These are phyloP conservation scores for Xylaria sp. DNA, from an alignment of 2,329 filamentous ascomycete genomes.

Conservation along the genomic window DNA sequence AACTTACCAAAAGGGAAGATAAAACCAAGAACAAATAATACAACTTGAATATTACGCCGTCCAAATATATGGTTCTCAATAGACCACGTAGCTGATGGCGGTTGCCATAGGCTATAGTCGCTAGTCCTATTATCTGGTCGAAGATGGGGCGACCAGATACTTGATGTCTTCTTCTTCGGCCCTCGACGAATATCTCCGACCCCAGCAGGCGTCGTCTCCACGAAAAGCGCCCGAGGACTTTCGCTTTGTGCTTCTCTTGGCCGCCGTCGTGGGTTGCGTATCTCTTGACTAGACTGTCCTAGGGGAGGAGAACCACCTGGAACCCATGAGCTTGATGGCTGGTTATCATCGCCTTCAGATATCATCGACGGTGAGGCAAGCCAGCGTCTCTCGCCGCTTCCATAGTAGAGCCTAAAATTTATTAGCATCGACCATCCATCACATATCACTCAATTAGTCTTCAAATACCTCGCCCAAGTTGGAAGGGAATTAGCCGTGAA, in stretches of 20 bases:
- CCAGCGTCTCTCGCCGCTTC: slow-evolving; percentile 68
- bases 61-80: slow-evolving; percentile 69
- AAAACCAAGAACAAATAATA: slow-evolving; percentile 81
- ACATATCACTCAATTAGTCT: neutral
- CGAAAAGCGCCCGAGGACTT: slow-evolving; percentile 51
- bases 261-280: slow-evolving; percentile 48
- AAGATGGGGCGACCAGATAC: slow-evolving; percentile 80
- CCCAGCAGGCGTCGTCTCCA: slow-evolving; percentile 54
- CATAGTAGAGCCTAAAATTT: slow-evolving; percentile 72
- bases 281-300: slow-evolving; percentile 56
- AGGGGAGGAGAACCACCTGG: slow-evolving; percentile 61
- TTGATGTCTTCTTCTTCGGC: slow-evolving; percentile 63
- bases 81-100: slow-evolving; percentile 75
- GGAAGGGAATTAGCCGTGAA: slow-evolving; percentile 59
- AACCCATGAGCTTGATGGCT: slow-evolving; percentile 55
- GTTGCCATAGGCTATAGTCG: slow-evolving; percentile 74
- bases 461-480: slow-evolving; percentile 62
- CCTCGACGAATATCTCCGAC: slow-evolving; percentile 47
- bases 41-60: slow-evolving; percentile 77
- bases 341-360: slow-evolving; percentile 61
- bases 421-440: slow-evolving; percentile 12
- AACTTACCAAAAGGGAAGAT: slow-evolving; percentile 76
- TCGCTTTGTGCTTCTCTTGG: slow-evolving; percentile 47
- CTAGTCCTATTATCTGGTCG: slow-evolving; percentile 69
- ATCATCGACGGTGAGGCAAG: slow-evolving; percentile 60